A percentile compares a stretch with the other conserved stretches of the same genome.
phyloP scores from a whole-genome alignment of 352 stramenopile species.

The Saprolegnia diclina region DNA sequence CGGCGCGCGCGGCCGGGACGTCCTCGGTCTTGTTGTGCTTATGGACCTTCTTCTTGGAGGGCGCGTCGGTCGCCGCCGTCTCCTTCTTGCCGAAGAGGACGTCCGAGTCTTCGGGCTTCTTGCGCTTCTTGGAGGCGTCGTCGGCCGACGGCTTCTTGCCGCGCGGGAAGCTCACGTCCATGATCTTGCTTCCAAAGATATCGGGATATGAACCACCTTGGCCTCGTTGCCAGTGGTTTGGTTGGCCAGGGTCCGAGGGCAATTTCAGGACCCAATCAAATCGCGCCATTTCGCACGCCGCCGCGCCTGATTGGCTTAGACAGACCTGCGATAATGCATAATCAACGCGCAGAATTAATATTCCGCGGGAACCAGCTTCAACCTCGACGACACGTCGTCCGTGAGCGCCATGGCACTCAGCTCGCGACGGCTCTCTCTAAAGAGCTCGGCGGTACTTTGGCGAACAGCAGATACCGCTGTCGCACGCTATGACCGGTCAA shows the following conservation, averaged over 20 bases:
- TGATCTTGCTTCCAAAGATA: conserved; percentile 19
- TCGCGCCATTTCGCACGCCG: neutral
- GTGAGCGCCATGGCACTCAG: too few species aligned
- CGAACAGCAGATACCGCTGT: too few species aligned
- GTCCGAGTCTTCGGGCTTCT: conserved; percentile 35
- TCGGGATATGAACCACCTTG: too few species aligned
- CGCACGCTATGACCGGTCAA: too few species aligned
- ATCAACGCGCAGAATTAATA: neutral
- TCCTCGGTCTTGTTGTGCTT: conserved; percentile 18
- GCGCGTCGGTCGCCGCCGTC: conserved; percentile 31
- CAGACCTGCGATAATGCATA: neutral
- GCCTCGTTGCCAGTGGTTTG: conserved; percentile 15
- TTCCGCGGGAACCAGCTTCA: neutral
- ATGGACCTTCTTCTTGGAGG: conserved; percentile 19
- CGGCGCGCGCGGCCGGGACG: neutral
- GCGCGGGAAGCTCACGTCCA: conserved; percentile 27
- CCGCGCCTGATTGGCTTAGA: neutral
- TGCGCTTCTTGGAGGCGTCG: conserved; percentile 28
- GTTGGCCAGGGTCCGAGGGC: conserved; percentile 10
- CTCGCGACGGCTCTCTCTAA: too few species aligned
- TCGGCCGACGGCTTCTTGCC: conserved; percentile 38
- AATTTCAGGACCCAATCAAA: conserved; percentile 17
- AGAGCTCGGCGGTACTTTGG: too few species aligned
- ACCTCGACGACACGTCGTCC: neutral
- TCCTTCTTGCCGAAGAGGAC: conserved; percentile 78